A percentile compares a stretch with the other conserved stretches of the same genome.
Conservation (phyloP, 164 flowering plant genomes). For the Piper longum region DNA sequence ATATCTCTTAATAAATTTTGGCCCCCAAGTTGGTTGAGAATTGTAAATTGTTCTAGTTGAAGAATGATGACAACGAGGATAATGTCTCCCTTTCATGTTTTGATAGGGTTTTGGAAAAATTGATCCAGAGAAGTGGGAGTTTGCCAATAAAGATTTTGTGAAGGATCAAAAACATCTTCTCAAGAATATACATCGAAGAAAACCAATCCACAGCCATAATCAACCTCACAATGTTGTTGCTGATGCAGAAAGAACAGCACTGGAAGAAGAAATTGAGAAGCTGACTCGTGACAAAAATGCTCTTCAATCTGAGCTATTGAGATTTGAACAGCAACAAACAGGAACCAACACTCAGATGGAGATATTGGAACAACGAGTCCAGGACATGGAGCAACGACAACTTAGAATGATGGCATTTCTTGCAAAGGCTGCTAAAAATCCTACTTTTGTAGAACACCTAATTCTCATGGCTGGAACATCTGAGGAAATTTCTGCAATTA, state of each 20-base stretch:
- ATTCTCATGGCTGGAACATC: slow-evolving; percentile 41
- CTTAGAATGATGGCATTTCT: slow-evolving; percentile 32
- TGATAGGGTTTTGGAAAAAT: slow-evolving; percentile 79
- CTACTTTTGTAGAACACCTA: slow-evolving; percentile 51
- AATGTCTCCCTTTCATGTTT: neutral
- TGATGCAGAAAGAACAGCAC: slow-evolving; percentile 71
- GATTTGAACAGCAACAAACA: slow-evolving; percentile 36
- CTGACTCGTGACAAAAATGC: slow-evolving; percentile 51
- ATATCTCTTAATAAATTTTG: too few relatives aligned
- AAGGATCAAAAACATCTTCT: slow-evolving; percentile 85
- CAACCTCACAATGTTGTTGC: slow-evolving; percentile 46
- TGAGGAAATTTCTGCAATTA: slow-evolving; percentile 51
- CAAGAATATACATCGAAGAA: slow-evolving; percentile 77
- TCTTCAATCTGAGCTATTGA: slow-evolving; percentile 36
- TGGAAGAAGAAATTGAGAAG: slow-evolving; percentile 77
- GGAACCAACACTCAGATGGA: slow-evolving; percentile 49
- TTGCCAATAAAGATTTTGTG: slow-evolving; percentile 78
- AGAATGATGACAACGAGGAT: neutral
- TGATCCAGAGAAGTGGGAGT: slow-evolving; percentile 94
- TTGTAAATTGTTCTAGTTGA: neutral
- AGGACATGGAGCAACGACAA: slow-evolving; percentile 67
- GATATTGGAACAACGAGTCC: slow-evolving; percentile 28
- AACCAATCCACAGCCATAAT: slow-evolving; percentile 92
- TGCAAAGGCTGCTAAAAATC: slow-evolving; percentile 46
- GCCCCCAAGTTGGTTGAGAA: too few relatives aligned